phyloP scores from a whole-genome alignment of 2,329 filamentous ascomycete species.

The Aureobasidium lini region DNA sequence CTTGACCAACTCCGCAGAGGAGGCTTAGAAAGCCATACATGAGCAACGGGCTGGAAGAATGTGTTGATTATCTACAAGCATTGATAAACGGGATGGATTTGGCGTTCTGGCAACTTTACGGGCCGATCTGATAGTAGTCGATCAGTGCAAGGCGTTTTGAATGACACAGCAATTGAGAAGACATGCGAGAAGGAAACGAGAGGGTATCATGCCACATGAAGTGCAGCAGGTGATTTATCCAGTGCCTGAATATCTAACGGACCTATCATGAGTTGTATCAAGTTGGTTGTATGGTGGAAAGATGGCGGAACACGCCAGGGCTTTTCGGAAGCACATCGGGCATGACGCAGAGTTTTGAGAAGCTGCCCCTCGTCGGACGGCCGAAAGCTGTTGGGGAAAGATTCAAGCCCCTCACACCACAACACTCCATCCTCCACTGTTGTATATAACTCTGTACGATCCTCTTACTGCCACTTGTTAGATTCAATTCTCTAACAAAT shows the following conservation, averaged over 20 bases:
- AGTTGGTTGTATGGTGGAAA: not conserved
- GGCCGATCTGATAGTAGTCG: not conserved
- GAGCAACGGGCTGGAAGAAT: not conserved
- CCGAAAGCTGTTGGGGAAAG: slow-evolving; percentile 13
- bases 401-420: slow-evolving; percentile 11
- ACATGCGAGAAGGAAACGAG: too few species aligned
- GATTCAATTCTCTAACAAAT: not conserved
- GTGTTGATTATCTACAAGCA: slow-evolving; percentile 2
- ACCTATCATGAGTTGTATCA: not conserved
- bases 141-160: not conserved
- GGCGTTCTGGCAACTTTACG: slow-evolving; percentile 6
- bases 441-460: slow-evolving; percentile 5
- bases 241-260: not conserved
- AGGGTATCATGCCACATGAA: not conserved
- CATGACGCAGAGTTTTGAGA: slow-evolving; percentile 9
- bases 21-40: slow-evolving; percentile 33
- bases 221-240: slow-evolving; percentile 2
- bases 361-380: slow-evolving; percentile 4
- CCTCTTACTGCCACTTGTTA: not conserved
- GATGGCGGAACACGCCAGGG: not conserved
- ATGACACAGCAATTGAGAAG: not conserved
- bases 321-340: slow-evolving; percentile 4
- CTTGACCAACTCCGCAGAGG: slow-evolving; percentile 78
- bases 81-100: not conserved
- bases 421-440: not conserved